A percentile compares a stretch with the other conserved stretches of the same genome.
Evolutionary conservation across 2,329 filamentous ascomycete genomes (phyloP).

Genomic region (Blumeriella jaapii): DNA sequence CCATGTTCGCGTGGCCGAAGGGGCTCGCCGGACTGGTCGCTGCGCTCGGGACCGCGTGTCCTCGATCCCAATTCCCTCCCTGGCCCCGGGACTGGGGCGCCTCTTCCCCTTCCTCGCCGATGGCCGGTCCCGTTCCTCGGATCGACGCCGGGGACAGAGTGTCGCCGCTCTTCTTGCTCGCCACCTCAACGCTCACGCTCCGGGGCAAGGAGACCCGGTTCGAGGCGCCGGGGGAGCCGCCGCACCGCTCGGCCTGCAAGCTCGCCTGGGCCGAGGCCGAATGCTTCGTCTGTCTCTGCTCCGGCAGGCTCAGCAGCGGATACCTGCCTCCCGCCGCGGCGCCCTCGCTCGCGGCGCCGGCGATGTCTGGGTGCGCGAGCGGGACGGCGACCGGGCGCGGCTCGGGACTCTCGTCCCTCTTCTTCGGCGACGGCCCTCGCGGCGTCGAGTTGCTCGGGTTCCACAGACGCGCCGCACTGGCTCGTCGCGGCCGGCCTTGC

Average conservation of each 20-base stretch:
- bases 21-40: too few relatives aligned
- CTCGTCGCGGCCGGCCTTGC: slow-evolving; percentile 19
- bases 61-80: too few relatives aligned
- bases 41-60: too few relatives aligned
- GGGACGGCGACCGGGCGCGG: slow-evolving; percentile 26
- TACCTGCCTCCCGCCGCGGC: slow-evolving; percentile 27
- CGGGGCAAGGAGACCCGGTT: slow-evolving; percentile 24
- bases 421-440: slow-evolving; percentile 10
- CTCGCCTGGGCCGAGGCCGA: slow-evolving; percentile 33
- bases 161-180: slow-evolving; percentile 22
- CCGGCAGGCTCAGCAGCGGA: slow-evolving; percentile 44
- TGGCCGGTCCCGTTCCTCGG: slow-evolving; percentile 24
- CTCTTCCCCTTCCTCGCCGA: slow-evolving; percentile 10
- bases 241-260: slow-evolving; percentile 36
- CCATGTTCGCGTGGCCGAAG: slow-evolving; percentile 17
- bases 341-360: slow-evolving; percentile 17
- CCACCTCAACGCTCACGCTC: slow-evolving; percentile 26
- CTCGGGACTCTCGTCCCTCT: too few relatives aligned
- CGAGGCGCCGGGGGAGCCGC: slow-evolving; percentile 21
- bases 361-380: slow-evolving; percentile 24
- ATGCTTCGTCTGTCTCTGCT: slow-evolving; percentile 42
- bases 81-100: too few relatives aligned
- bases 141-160: slow-evolving; percentile 16
- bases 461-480: slow-evolving; percentile 36
- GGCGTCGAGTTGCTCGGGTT: slow-evolving; percentile 50